phyloP scores from a whole-genome alignment of 192 early-diverging fungal species.

The Rhizophagus sp. region DNA sequence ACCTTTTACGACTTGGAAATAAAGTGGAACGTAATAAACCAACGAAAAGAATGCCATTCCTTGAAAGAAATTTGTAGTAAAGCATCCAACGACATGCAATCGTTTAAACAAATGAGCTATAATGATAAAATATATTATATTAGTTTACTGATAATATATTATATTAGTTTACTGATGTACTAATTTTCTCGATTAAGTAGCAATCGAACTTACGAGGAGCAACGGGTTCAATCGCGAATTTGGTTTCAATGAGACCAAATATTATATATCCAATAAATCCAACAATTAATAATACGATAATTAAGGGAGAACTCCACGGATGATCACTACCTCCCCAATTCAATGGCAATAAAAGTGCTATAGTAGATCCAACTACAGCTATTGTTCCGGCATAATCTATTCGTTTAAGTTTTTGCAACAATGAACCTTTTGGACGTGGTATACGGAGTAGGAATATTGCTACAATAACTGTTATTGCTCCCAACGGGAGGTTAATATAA shows the following conservation, averaged over 20 bases:
- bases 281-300: conserved; percentile 56
- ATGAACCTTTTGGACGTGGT: conserved; percentile 47
- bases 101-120: conserved; percentile 58
- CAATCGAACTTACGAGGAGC: conserved; percentile 47
- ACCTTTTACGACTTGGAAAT: conserved; percentile 81
- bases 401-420: conserved; percentile 53
- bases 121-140: not conserved
- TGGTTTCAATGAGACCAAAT: conserved; percentile 67
- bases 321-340: conserved; percentile 73
- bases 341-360: conserved; percentile 68
- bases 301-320: conserved; percentile 62
- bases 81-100: conserved; percentile 60
- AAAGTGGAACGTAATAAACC: conserved; percentile 78
- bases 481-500: conserved; percentile 61
- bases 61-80: conserved; percentile 63
- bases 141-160: not conserved
- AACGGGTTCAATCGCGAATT: conserved; percentile 66
- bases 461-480: conserved; percentile 44
- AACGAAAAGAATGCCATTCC: conserved; percentile 62
- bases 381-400: conserved; percentile 67
- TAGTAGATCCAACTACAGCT: conserved; percentile 50
- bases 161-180: conserved; percentile 10
- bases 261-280: conserved; percentile 47
- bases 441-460: conserved; percentile 57
- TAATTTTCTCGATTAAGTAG: not conserved